These are phyloP conservation scores for Chaetomium fimeti DNA, from an alignment of 495 filamentous ascomycete species.

Conservation along the genomic window DNA sequence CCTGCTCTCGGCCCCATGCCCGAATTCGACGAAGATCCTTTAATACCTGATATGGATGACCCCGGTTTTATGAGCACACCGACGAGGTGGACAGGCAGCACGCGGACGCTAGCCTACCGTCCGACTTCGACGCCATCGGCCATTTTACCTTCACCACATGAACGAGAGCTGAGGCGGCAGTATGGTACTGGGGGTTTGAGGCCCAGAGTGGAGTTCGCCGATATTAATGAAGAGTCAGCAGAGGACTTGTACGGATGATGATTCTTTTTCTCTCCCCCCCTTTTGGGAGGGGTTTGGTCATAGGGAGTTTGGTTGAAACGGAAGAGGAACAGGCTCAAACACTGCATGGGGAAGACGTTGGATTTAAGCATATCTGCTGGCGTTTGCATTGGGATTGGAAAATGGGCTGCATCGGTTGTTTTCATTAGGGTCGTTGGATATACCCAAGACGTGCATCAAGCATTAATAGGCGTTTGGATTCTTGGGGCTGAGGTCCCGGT, in stretches of 20 bases:
- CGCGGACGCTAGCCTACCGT: constrained; percentile 22
- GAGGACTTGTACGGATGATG: constrained; percentile 25
- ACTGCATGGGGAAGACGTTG: not conserved
- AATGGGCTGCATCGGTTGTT: not conserved
- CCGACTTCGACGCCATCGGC: constrained; percentile 36
- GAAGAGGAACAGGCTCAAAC: not conserved
- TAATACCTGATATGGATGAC: constrained; percentile 22
- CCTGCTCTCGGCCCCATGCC: constrained; percentile 30
- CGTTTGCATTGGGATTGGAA: constrained; percentile 9
- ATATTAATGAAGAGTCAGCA: constrained; percentile 32
- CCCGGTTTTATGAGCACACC: constrained; percentile 39
- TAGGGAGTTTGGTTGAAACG: not conserved
- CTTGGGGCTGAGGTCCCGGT: not conserved
- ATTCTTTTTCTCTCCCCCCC: not conserved
- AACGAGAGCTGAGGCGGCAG: constrained; percentile 30
- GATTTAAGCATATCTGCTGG: constrained; percentile 4
- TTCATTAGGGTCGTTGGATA: constrained; percentile 19
- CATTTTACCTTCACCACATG: constrained; percentile 32
- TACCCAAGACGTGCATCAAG: constrained; percentile 20
- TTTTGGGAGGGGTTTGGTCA: not conserved
- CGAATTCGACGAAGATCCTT: constrained; percentile 33
- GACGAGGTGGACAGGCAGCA: constrained; percentile 30
- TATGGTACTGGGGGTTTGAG: constrained; percentile 21
- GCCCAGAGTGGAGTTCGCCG: constrained; percentile 31
- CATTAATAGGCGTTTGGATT: constrained; percentile 13